These are phyloP conservation scores for Paraphoma sp. DNA, from an alignment of 2,329 filamentous ascomycete genomes.

Conservation along the genomic window DNA sequence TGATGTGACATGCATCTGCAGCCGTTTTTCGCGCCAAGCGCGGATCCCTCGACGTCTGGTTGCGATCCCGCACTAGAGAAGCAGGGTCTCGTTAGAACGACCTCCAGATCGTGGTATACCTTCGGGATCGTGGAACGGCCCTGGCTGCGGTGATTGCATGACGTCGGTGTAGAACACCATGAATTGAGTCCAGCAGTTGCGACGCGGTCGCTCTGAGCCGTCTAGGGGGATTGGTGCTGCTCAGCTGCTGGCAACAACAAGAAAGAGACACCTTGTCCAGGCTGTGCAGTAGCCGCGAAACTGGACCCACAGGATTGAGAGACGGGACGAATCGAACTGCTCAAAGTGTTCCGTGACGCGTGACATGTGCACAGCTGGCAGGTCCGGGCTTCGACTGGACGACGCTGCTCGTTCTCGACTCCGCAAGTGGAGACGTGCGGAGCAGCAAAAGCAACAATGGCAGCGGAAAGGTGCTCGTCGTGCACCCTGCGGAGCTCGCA, in stretches of 20 bases:
- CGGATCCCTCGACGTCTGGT: slow-evolving; percentile 24
- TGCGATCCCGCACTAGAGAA: slow-evolving; percentile 5
- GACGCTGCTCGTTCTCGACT: slow-evolving; percentile 23
- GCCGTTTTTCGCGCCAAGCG: slow-evolving; percentile 22
- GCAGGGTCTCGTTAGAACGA: slow-evolving; percentile 1
- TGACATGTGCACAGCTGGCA: slow-evolving; percentile 21
- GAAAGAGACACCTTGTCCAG: slow-evolving; percentile 1
- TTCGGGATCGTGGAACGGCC: neutral
- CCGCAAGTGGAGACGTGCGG: slow-evolving; percentile 19
- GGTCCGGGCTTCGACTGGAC: slow-evolving; percentile 2
- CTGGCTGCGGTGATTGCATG: neutral
- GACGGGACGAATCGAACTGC: slow-evolving; percentile 29
- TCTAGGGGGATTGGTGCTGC: slow-evolving; percentile 5
- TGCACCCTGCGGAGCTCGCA: slow-evolving; percentile 7
- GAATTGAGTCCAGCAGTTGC: neutral
- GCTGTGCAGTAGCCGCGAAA: slow-evolving; percentile 26
- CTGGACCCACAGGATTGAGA: slow-evolving; percentile 20
- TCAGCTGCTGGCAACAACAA: neutral
- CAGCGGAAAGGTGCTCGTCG: slow-evolving; percentile 9
- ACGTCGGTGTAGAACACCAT: neutral
- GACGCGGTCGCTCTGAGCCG: neutral
- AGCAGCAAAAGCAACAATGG: slow-evolving; percentile 16
- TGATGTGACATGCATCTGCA: slow-evolving; percentile 36
- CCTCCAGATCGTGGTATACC: neutral
- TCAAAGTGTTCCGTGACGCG: slow-evolving; percentile 10